phyloP scores from a whole-genome alignment of 2,329 filamentous ascomycete species.

The Aspergillus tubingensis region DNA sequence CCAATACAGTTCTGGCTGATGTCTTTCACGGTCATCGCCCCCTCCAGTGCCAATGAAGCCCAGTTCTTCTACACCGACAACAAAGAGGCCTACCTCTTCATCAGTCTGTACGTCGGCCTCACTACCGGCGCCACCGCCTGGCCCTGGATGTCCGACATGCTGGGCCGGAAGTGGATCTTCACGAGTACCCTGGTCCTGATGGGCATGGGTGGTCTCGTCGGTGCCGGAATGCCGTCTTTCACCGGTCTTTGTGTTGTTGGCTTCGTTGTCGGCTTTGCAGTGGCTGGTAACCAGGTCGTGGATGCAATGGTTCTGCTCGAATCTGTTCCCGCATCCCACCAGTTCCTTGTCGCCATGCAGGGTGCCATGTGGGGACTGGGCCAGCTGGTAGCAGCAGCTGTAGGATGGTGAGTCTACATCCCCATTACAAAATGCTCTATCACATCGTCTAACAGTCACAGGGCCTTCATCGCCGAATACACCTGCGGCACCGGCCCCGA shows the following conservation, averaged over 20 bases:
- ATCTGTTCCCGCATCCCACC: constrained; percentile 22
- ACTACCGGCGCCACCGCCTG: constrained; percentile 18
- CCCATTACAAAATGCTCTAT: too few relatives aligned
- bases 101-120: constrained; percentile 19
- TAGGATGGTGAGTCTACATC: constrained; percentile 19
- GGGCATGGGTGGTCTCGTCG: constrained; percentile 23
- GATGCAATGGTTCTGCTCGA: constrained; percentile 22
- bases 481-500: constrained; percentile 27
- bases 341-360: constrained; percentile 21
- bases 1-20: constrained; percentile 22
- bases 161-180: constrained; percentile 24
- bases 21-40: constrained; percentile 21
- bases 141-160: constrained; percentile 23
- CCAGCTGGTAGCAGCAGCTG: constrained; percentile 18
- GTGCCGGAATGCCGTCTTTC: constrained; percentile 25
- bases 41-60: constrained; percentile 22
- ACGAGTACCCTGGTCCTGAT: constrained; percentile 22
- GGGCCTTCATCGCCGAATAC: constrained; percentile 24
- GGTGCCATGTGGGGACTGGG: constrained; percentile 23
- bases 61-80: constrained; percentile 23
- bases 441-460: constrained; percentile 1
- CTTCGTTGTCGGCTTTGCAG: constrained; percentile 21
- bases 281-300: constrained; percentile 21
- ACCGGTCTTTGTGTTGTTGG: constrained; percentile 28
- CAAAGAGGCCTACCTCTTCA: constrained; percentile 18